Percentiles rank a stretch among this genome's conserved stretches.
phyloP scores from a whole-genome alignment of 2,329 filamentous ascomycete species.

The Cordyceps cateniannulata region DNA sequence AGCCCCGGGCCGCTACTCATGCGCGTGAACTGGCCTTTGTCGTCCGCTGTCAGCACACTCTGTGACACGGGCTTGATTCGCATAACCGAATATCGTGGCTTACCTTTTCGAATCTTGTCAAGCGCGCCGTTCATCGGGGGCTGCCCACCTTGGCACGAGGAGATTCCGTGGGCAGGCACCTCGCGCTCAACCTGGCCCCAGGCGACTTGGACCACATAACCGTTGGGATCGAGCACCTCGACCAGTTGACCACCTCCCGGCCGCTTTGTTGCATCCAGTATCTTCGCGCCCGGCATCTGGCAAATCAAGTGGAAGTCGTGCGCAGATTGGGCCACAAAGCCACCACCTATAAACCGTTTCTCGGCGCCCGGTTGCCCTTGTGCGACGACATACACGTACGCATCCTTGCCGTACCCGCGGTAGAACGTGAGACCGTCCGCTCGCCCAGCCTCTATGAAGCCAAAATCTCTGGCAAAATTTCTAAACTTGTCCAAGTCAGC shows the following conservation, averaged over 20 bases:
- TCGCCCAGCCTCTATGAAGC: constrained; percentile 19
- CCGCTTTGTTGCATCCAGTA: not conserved
- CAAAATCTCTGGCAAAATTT: constrained; percentile 23
- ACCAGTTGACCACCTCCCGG: not conserved
- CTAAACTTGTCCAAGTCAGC: constrained; percentile 20
- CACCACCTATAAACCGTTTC: constrained; percentile 19
- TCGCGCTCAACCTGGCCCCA: not conserved
- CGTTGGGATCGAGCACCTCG: not conserved
- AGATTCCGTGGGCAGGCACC: not conserved
- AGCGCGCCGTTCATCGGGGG: not conserved
- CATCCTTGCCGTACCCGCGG: constrained; percentile 44
- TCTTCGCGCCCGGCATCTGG: not conserved
- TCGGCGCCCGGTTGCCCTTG: constrained; percentile 14
- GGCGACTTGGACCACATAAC: constrained; percentile 1
- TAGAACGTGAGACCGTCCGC: constrained; percentile 34
- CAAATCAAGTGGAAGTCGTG: constrained; percentile 8
- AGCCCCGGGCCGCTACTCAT: constrained; percentile 21
- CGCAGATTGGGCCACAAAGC: constrained; percentile 21
- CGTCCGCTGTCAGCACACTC: too few species aligned
- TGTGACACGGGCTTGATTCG: too few species aligned
- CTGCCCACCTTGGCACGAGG: not conserved
- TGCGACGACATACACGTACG: constrained; percentile 41
- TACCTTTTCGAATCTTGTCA: not conserved
- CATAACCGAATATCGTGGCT: constrained; percentile 11
- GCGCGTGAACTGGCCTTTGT: too few species aligned